Evolutionary conservation across 345 rosid species (phyloP), one percentile per base, ranked within the genome.

Genomic region (Acer campestre): DNA sequence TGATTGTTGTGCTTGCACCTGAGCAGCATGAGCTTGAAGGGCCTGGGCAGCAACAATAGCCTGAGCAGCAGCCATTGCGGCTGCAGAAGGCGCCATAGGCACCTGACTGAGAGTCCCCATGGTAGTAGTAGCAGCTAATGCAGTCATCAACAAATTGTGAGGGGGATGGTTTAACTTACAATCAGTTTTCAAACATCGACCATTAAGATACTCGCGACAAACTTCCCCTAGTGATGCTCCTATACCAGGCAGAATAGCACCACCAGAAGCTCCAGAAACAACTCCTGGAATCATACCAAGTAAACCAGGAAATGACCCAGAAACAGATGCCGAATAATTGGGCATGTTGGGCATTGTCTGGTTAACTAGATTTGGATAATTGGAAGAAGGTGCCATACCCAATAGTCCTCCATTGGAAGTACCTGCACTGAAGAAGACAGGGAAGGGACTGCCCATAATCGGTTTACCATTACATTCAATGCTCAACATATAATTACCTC

Each of bases 291-390:
- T 91, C 99, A 94, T 94, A 49, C 98, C 98, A 79, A 90, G 86
- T 13, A 95, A 80, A 20, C 98, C 98, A 1, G 99, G 98, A 80
- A 92, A 92, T 44, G 99, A 89, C 27, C 98, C 98, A 3, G 99
- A 96, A 76, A 94, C 90, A n/a, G 95, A 94, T 13, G 93, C 99
- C 2, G 98, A 89, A 81, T 96, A 96, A 82, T 96, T 96, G 35
- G 99, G 99, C 99, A 96, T 96, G 88, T 94, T 96, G 16, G 99
- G 99, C 99, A 94, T 96, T 29, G 97, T 96, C 80, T 94, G 99
- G 78, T 96, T 96, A 1, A 92, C 82, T 76, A 94, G 82, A 79
- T 85, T 96, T 6, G 98, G 94, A 82, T 82, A 95, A 12, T 90
- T 84, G 66, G 97, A 83, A 40, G 90, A 71, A 78, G 97, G 94